phyloP scores from a whole-genome alignment of 1,284 basidiomycete species.

The Sparassis latifolia region DNA sequence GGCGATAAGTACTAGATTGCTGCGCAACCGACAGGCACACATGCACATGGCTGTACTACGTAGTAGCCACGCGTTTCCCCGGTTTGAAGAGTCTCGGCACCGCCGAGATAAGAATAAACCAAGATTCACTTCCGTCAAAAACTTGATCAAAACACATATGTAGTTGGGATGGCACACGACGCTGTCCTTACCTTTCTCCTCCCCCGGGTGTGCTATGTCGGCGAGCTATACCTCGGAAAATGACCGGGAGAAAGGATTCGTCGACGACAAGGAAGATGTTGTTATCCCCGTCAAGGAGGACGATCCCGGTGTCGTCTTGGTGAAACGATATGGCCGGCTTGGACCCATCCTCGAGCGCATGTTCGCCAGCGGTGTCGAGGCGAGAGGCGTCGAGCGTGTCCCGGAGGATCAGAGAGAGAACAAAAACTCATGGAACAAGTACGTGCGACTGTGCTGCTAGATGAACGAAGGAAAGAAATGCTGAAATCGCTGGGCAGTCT shows the following conservation, averaged over 20 bases:
- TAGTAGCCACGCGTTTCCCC: too few species aligned
- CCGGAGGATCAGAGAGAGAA: constrained; percentile 40
- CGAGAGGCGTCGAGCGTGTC: constrained; percentile 45
- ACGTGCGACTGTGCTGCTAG: constrained; percentile 7
- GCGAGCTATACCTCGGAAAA: constrained; percentile 8
- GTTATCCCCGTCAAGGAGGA: constrained; percentile 9
- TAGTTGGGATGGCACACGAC: too few species aligned
- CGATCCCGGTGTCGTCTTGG: constrained; percentile 28
- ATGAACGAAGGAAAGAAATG: too few species aligned
- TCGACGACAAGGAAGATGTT: constrained; percentile 3
- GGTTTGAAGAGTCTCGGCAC: too few species aligned
- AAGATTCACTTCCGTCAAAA: too few species aligned
- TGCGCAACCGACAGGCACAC: too few species aligned
- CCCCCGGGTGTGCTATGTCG: constrained; percentile 10
- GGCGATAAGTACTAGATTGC: too few species aligned
- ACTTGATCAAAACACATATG: too few species aligned
- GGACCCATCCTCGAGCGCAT: constrained; percentile 33
- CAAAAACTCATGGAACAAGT: constrained; percentile 47
- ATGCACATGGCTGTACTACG: too few species aligned
- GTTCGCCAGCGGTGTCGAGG: constrained; percentile 41
- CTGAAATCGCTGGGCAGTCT: constrained; percentile 24
- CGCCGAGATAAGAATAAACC: too few species aligned
- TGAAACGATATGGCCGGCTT: constrained; percentile 30
- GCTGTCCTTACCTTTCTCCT: too few species aligned
- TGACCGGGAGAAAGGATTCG: constrained; percentile 21